Base-by-base conservation (phyloP, 495 filamentous ascomycete species). In the Daldinia grandis region DNA sequence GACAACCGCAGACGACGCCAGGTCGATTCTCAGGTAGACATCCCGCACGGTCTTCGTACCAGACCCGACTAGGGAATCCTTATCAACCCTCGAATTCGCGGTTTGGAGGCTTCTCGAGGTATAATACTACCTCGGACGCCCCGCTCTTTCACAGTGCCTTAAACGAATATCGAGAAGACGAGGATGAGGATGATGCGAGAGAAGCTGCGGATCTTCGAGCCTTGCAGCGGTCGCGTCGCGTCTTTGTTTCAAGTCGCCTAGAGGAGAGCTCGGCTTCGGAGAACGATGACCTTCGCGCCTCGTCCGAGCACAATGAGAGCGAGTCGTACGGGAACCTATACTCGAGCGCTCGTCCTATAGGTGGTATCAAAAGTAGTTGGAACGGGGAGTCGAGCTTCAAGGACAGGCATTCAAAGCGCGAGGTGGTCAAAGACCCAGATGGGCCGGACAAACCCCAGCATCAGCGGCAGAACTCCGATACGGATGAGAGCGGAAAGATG, bases 151-250 rank as follows among this genome's bases (percentile, higher is more conserved):
- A 94, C 79, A 95, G 93, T 74, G 73, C 84, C 4, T 67, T 85
- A 40, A 92, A 93, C 78, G 91, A 93, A 69, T 93, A 93, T 68
- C 86, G 88, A 69, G 92, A 95, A 80, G 93, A 97, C 74, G 92
- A 97, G 76, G 93, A 98, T 58, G 93, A 94, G 68, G 94, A 99
- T 76, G 91, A 92, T 66, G 93, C 97, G 62, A 88, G 95, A 58
- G 95, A 99, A 73, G 91, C 94, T 15, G 93, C 94, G 14, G 95
- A 99, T 78, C 90, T 93, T 72, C 97, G 93, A 79, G 95, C 95
- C 12, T 81, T 99, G 55, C 93, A 98, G 78, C 84, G 89, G 58
- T 98, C 94, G 74, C 87, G 95, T 68, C 87, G 94, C 58, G 91
- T 97, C 56, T 94, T 98, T 76, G 94, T 93, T 25, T 86, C 88